phyloP scores from a whole-genome alignment of 257 asterid species.

The Scutellaria baicalensis region DNA sequence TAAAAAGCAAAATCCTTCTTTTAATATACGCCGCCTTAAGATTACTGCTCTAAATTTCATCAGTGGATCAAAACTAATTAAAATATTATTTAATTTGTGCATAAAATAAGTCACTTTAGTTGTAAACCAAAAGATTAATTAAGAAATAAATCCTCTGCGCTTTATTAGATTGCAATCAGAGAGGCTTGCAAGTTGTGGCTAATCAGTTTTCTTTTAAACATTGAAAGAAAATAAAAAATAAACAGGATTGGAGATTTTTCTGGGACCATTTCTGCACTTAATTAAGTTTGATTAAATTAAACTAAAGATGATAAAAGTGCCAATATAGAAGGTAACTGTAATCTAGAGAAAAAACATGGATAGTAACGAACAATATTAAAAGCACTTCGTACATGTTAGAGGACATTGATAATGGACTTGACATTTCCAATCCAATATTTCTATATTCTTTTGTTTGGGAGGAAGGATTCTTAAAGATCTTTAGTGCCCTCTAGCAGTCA shows the following conservation, averaged over 20 bases:
- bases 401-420: background rate
- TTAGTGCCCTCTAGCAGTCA: background rate
- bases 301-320: background rate
- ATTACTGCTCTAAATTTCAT: background rate
- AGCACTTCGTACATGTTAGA: background rate
- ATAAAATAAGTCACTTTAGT: conserved; percentile 1
- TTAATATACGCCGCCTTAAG: conserved; percentile 11
- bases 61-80: background rate
- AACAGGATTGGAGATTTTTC: conserved; percentile 5
- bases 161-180: too few relatives aligned
- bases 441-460: background rate
- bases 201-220: too few relatives aligned
- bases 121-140: conserved; percentile 3
- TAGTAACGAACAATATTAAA: background rate
- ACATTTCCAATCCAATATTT: background rate
- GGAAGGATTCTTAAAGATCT: background rate
- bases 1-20: background rate
- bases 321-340: background rate
- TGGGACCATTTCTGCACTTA: conserved; percentile 18
- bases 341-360: background rate
- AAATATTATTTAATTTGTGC: background rate
- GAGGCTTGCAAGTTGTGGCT: too few relatives aligned
- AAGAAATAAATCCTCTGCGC: background rate
- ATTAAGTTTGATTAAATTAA: background rate
- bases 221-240: background rate